Conservation (phyloP, 495 filamentous ascomycete genomes). For the Talaromyces ruber region DNA sequence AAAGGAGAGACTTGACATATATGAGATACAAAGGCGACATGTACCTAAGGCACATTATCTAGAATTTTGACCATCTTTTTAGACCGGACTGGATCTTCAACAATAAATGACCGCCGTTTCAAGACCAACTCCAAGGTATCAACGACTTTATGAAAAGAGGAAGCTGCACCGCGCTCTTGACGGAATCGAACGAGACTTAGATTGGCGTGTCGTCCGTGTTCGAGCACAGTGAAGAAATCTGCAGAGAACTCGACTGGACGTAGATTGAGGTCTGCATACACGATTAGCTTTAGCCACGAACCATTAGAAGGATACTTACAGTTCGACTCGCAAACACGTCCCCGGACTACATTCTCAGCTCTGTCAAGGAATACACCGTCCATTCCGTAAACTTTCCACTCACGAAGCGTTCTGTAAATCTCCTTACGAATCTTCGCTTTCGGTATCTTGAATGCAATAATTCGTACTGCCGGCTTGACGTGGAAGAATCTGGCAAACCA, state of each 20-base stretch:
- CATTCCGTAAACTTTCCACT: slow-evolving; percentile 77
- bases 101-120: slow-evolving; percentile 47
- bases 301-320: slow-evolving; percentile 45
- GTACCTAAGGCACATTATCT: slow-evolving; percentile 12
- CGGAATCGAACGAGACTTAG: slow-evolving; percentile 77
- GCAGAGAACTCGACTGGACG: slow-evolving; percentile 72
- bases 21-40: background rate
- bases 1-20: background rate
- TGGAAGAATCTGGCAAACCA: slow-evolving; percentile 85
- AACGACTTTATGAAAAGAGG: slow-evolving; percentile 75
- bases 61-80: slow-evolving; percentile 51
- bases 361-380: slow-evolving; percentile 67
- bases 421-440: slow-evolving; percentile 66
- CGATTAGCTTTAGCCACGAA: background rate
- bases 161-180: slow-evolving; percentile 79
- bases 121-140: slow-evolving; percentile 59
- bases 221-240: slow-evolving; percentile 77
- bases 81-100: slow-evolving; percentile 50
- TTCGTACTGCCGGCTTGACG: slow-evolving; percentile 69
- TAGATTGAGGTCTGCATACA: slow-evolving; percentile 54
- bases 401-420: slow-evolving; percentile 58
- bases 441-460: slow-evolving; percentile 64
- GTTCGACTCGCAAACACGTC: slow-evolving; percentile 63
- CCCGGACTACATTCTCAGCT: slow-evolving; percentile 62
- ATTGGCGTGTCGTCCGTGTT: slow-evolving; percentile 59